Evolutionary conservation across 2,329 filamentous ascomycete species (phyloP).

Genomic region (Cordyceps tenuipes): DNA sequence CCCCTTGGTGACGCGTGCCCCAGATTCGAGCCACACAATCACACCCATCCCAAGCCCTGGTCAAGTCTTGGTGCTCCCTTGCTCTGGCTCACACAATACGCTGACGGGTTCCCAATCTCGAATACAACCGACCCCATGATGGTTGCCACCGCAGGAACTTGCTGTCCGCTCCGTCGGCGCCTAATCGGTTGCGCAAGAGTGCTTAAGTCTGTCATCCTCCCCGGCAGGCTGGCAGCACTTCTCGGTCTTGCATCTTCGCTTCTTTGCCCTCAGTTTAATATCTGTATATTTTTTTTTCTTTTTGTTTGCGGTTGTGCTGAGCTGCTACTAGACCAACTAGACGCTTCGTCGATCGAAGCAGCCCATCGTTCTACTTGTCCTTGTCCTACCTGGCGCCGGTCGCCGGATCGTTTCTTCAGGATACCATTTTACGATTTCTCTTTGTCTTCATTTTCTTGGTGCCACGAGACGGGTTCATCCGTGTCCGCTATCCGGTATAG

Average conservation of each 20-base stretch:
- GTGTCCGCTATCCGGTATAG: slow-evolving; percentile 9
- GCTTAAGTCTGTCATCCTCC: slow-evolving; percentile 16
- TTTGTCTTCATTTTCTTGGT: not conserved
- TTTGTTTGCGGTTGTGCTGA: slow-evolving; percentile 16
- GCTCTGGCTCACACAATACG: not conserved
- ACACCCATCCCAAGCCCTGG: not conserved
- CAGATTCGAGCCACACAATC: not conserved
- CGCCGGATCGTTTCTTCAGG: slow-evolving; percentile 22
- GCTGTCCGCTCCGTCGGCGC: not conserved
- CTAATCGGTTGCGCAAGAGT: slow-evolving; percentile 1
- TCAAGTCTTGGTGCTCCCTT: not conserved
- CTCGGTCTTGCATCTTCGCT: slow-evolving; percentile 25
- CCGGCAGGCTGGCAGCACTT: not conserved
- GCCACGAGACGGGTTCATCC: slow-evolving; percentile 7
- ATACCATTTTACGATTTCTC: slow-evolving; percentile 13
- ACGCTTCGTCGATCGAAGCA: slow-evolving; percentile 38
- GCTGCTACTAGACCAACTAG: slow-evolving; percentile 22
- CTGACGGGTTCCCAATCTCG: slow-evolving; percentile 6
- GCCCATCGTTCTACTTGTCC: slow-evolving; percentile 30
- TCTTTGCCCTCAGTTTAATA: slow-evolving; percentile 21
- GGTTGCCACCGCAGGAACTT: not conserved
- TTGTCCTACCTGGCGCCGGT: slow-evolving; percentile 26
- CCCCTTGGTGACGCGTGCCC: not conserved
- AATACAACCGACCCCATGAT: slow-evolving; percentile 6
- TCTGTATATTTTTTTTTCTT: slow-evolving; percentile 25